Conservation (phyloP, 1,139 yeast species). For the Magnusiomyces clavatus region DNA sequence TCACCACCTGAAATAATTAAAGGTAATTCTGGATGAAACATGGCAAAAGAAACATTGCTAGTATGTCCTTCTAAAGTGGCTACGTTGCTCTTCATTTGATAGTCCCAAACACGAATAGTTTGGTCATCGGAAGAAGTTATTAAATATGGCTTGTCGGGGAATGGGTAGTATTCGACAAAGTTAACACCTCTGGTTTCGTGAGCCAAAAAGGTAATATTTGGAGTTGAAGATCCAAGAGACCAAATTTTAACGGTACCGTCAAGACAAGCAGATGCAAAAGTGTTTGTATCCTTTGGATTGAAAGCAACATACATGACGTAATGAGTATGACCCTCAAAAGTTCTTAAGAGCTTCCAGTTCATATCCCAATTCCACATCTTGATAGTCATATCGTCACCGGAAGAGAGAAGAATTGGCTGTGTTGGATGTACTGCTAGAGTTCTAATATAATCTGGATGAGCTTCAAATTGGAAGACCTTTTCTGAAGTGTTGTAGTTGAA, state of each 20-base stretch:
- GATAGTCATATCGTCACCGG: conserved; percentile 86
- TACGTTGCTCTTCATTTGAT: conserved; percentile 92
- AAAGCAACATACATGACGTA: conserved; percentile 91
- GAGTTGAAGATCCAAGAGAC: conserved; percentile 84
- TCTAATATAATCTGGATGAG: conserved; percentile 95
- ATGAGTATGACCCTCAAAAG: conserved; percentile 93
- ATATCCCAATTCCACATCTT: conserved; percentile 94
- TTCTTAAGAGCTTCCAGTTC: conserved; percentile 82
- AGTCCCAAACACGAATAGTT: conserved; percentile 91
- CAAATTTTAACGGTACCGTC: conserved; percentile 96
- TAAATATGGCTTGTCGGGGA: conserved; percentile 91
- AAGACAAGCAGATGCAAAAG: conserved; percentile 94
- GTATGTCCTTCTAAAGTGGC: conserved; percentile 92
- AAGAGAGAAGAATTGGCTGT: conserved; percentile 79
- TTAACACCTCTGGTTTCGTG: conserved; percentile 93
- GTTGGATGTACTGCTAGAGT: conserved; percentile 91
- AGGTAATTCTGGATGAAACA: conserved; percentile 95
- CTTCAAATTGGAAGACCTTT: conserved; percentile 89
- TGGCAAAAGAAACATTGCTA: conserved; percentile 90
- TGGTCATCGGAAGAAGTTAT: conserved; percentile 91
- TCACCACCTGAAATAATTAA: conserved; percentile 79
- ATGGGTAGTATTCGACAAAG: conserved; percentile 93
- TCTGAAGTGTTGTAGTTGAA: conserved; percentile 85
- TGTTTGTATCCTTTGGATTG: conserved; percentile 95
- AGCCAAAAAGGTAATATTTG: conserved; percentile 86